Evolutionary conservation across 2,329 filamentous ascomycete genomes (phyloP).

Genomic region (Tolypocladium paradoxum): DNA sequence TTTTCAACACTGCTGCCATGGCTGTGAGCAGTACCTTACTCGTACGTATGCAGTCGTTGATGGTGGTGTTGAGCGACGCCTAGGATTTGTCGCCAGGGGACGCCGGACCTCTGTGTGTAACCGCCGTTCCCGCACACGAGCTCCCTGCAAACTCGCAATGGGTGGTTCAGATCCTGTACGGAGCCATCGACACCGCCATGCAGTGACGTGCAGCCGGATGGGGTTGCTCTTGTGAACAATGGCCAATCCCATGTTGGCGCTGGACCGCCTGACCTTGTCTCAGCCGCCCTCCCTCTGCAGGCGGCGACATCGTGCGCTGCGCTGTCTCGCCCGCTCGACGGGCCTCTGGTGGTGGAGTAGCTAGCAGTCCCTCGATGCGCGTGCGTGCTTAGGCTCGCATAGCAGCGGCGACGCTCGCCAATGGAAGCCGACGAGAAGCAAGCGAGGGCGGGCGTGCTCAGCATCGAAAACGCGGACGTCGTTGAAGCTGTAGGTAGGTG

Average conservation of each 20-base stretch:
- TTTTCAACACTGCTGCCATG: neutral
- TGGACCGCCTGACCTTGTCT: slow-evolving; percentile 5
- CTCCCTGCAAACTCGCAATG: too few relatives aligned
- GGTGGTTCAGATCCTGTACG: neutral
- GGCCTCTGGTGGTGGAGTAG: neutral
- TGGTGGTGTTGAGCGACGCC: too few relatives aligned
- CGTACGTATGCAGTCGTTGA: too few relatives aligned
- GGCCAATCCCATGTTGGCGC: slow-evolving; percentile 1
- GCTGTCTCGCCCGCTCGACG: neutral
- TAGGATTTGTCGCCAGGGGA: too few relatives aligned
- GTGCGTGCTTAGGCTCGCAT: neutral
- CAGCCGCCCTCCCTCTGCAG: neutral
- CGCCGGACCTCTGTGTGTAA: neutral
- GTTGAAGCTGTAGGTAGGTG: neutral
- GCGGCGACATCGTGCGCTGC: neutral
- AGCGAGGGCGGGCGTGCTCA: neutral
- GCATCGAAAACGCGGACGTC: neutral
- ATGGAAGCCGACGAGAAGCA: neutral
- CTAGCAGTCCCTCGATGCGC: neutral
- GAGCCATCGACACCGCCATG: neutral
- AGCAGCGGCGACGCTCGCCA: neutral
- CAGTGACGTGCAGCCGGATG: neutral
- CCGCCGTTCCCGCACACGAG: neutral
- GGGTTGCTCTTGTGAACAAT: neutral
- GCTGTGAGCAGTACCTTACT: too few relatives aligned